Base-by-base conservation (phyloP, 345 rosid species). In the Eucalyptus brandiana region DNA sequence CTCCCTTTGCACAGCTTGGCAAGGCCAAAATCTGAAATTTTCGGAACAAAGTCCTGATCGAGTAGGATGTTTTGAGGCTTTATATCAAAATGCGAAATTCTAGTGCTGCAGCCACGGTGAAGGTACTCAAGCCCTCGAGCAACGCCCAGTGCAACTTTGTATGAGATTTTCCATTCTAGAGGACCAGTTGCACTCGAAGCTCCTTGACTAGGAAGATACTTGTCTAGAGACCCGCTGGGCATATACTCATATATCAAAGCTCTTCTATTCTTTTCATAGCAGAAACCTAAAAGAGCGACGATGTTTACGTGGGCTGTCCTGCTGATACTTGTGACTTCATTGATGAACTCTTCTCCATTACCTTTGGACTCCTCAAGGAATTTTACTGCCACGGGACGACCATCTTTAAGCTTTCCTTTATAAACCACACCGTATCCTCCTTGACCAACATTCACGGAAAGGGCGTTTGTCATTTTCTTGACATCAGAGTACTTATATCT, bases 71-170 rank as follows among this genome's bases (percentile, higher is more conserved):
- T 95, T 2, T 94, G 92, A 26, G 95, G 94, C 37, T 95, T 93
- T 11, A 92, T 93, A 62, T 94, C 93, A 45, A 94, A 92, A 80
- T 95, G 95, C 44, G 94, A 87, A 32, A 94, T 95, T 89, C 92
- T 92, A 21, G 92, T 91, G 87, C 87, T 93, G 90, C 97, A 95
- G 10, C 96, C 95, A 45, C 87, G 32, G 62, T 95, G 97, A 19
- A 94, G 91, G 56, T 94, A 94, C 90, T 93, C 94, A n/a, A 94
- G 76, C 85, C 96, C 96, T 89, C 92, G 91, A 42, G 94, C 94
- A 42, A 92, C 88, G 1, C 96, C 94, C 4, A 90, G 2, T 1
- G 90, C 91, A 16, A 94, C 90, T 19, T 87, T 50, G 62, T 85
- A 85, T 32, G 65, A 80, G 5, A 76, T 88, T 7, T 89, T 86